Base-by-base conservation (phyloP, 768 basidiomycete species). In the Pilatotrama ljubarskyi region DNA sequence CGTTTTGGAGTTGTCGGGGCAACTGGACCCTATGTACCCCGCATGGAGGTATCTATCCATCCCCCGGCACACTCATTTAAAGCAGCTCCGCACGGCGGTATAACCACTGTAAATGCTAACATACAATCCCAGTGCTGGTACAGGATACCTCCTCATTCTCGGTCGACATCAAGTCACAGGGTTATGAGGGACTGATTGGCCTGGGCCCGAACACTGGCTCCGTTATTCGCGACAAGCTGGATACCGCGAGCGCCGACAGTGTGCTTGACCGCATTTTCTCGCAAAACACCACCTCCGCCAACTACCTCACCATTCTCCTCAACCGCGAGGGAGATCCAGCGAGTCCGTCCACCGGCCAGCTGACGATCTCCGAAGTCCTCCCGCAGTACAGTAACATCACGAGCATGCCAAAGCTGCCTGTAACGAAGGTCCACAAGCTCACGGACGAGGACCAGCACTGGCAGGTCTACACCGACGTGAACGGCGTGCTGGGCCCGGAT, bases 171-270 rank as follows among this genome's bases (percentile, higher is more conserved):
- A 73, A 79, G 36, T 49, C 78, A 2, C 82, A 88, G 67, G 87
- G 84, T 0, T 88, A 84, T 64, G 80, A 85, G 57, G 90, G 90
- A 40, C 82, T 92, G 18, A 75, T 92, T 26, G 90, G 90, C 22
- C 81, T 92, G 17, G 90, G 90, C n/a, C 90, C 90, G 29, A 89
- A 89, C 74, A 72, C 80, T 24, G 88, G 85, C 44, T 90, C 88
- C 51, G 74, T 81, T 41, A 82, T 92, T 62, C 80, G 77, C 58
- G 77, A 84, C 61, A 84, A 83, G 54, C 69, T 90, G 42, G 78
- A 77, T 62, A 74, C 72, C 9, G 63, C 69, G 54, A 67, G 78
- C 7, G 89, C 82, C 20, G 80, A 88, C 75, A 84, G 78, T 24
- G 72, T 86, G 13, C 76, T 93, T 15, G 82, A 84, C 65, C 81